phyloP scores from a whole-genome alignment of 179 eudicot species.

The Gypsophila paniculata region DNA sequence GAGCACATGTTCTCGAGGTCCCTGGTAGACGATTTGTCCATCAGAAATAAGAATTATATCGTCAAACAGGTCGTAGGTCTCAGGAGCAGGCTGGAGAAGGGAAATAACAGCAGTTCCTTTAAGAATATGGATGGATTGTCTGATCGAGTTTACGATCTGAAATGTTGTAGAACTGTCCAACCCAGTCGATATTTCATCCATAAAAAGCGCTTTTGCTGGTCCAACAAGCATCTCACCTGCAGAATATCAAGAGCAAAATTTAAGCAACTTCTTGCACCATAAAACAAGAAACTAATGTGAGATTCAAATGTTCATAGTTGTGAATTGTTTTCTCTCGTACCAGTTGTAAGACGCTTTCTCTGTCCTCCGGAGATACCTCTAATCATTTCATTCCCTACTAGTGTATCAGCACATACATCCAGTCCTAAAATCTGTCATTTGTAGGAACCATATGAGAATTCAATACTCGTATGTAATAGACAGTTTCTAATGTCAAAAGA shows the following conservation, averaged over 20 bases:
- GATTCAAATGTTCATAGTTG: neutral
- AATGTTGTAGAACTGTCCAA: conserved; percentile 84
- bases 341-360: conserved; percentile 72
- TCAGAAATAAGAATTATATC: conserved; percentile 81
- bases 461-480: conserved; percentile 3
- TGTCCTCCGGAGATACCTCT: conserved; percentile 87
- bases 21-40: conserved; percentile 79
- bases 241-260: conserved; percentile 6
- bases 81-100: conserved; percentile 88
- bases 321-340: conserved; percentile 28
- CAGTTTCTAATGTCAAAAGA: neutral
- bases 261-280: neutral
- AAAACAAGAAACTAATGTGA: neutral
- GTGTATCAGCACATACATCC: conserved; percentile 78
- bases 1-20: conserved; percentile 68
- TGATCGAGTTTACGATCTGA: conserved; percentile 69
- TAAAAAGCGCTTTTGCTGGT: conserved; percentile 76
- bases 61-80: conserved; percentile 70
- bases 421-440: conserved; percentile 63
- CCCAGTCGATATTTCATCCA: conserved; percentile 94
- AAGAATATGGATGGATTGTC: conserved; percentile 65
- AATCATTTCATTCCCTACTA: conserved; percentile 79
- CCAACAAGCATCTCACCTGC: conserved; percentile 92
- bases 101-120: conserved; percentile 70
- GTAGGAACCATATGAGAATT: neutral